phyloP scores from a whole-genome alignment of 108 stramenopile genomes.

The Pinguiococcus pyrenoidosus region DNA sequence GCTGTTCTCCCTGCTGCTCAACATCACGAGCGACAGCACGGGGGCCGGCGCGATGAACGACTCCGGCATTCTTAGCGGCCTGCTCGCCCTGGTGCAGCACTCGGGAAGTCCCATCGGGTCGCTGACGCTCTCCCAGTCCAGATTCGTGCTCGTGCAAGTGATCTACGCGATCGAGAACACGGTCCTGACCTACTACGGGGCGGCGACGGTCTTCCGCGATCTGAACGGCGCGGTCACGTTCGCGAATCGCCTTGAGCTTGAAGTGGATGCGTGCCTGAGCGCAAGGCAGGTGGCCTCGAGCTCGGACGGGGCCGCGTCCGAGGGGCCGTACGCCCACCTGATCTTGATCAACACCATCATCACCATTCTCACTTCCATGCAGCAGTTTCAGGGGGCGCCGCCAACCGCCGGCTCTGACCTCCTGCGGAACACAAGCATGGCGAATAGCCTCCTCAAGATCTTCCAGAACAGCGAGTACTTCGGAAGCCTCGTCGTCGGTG shows the following conservation, averaged over 20 bases:
- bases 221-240: slow-evolving; percentile 59
- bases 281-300: too few species aligned
- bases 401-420: slow-evolving; percentile 8
- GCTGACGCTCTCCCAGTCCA: too few species aligned
- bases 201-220: slow-evolving; percentile 68
- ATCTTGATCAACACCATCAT: background rate
- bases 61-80: too few species aligned
- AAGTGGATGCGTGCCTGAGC: too few species aligned
- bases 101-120: too few species aligned
- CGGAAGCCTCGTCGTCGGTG: slow-evolving; percentile 8
- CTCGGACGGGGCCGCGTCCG: too few species aligned
- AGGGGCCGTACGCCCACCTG: background rate
- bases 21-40: too few species aligned
- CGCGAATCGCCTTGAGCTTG: slow-evolving; percentile 44
- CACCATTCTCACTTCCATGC: background rate
- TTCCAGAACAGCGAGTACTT: slow-evolving; percentile 6
- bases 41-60: too few species aligned
- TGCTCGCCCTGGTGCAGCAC: too few species aligned
- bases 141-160: slow-evolving; percentile 63
- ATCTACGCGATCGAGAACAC: slow-evolving; percentile 77
- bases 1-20: too few species aligned
- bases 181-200: slow-evolving; percentile 63
- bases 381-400: background rate
- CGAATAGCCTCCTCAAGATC: slow-evolving; percentile 10
- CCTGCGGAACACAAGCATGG: slow-evolving; percentile 4